phyloP scores from a whole-genome alignment of 805 yeast genomes.

The Kodamaea nitidulidarum region DNA sequence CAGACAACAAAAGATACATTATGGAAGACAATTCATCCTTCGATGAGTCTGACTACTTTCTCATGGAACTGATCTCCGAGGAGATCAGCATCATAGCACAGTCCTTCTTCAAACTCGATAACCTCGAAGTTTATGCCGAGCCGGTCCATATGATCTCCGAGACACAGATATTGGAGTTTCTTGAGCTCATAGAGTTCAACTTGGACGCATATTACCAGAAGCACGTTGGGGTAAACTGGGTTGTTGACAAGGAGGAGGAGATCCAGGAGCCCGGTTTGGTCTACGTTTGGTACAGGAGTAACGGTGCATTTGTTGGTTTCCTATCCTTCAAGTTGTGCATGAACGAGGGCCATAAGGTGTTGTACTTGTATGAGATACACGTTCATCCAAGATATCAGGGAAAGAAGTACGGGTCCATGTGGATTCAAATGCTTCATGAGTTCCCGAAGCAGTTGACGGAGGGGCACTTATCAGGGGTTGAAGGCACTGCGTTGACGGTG shows the following conservation, averaged over 20 bases:
- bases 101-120: conserved; percentile 1
- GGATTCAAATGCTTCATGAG: conserved; percentile 36
- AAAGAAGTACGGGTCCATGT: conserved; percentile 31
- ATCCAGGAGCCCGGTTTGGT: conserved; percentile 47
- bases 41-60: conserved; percentile 8
- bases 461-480: conserved; percentile 7
- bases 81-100: background rate
- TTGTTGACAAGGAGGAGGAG: conserved; percentile 38
- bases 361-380: conserved; percentile 60
- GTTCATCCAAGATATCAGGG: conserved; percentile 33
- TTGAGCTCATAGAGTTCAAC: conserved; percentile 24
- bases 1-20: no score
- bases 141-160: conserved; percentile 1
- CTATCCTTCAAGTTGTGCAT: conserved; percentile 43
- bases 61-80: conserved; percentile 6
- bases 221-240: conserved; percentile 39
- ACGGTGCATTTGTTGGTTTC: conserved; percentile 34
- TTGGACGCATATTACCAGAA: conserved; percentile 24
- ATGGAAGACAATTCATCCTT: background rate
- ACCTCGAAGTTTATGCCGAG: background rate
- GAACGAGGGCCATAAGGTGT: conserved; percentile 34
- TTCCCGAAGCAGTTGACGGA: conserved; percentile 16
- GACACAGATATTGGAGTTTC: conserved; percentile 11
- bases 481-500: conserved; percentile 46
- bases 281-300: conserved; percentile 31